phyloP scores from a whole-genome alignment of 108 stramenopile genomes.

The Discostella stelligeroides region DNA sequence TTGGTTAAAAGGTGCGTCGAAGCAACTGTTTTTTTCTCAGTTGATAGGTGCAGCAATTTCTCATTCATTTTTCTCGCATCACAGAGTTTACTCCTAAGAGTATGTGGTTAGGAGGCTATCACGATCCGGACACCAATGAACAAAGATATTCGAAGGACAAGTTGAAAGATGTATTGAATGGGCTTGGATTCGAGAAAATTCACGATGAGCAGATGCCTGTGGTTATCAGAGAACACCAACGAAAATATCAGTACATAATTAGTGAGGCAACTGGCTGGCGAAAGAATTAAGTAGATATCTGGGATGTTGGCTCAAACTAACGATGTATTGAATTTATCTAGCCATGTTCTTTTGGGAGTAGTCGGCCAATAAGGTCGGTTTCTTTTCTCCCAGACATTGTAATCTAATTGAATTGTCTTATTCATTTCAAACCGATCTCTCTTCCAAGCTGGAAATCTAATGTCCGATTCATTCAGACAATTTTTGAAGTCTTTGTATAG shows the following conservation, averaged over 20 bases:
- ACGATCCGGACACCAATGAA: slow-evolving; percentile 69
- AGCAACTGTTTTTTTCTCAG: not conserved
- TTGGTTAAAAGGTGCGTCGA: slow-evolving; percentile 67
- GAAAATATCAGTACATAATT: slow-evolving; percentile 96
- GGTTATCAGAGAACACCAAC: slow-evolving; percentile 91
- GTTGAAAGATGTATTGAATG: slow-evolving; percentile 76
- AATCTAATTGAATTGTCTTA: slow-evolving; percentile 1
- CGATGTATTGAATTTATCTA: too few species aligned
- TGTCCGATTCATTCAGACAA: not conserved
- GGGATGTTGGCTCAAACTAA: too few species aligned
- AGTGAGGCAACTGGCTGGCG: slow-evolving; percentile 92
- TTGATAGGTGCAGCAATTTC: not conserved
- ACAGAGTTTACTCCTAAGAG: slow-evolving; percentile 86
- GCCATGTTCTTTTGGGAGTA: too few species aligned
- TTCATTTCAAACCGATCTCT: not conserved
- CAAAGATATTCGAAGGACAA: slow-evolving; percentile 76
- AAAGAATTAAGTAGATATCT: slow-evolving; percentile 32
- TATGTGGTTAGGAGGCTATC: slow-evolving; percentile 85
- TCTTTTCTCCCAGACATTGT: not conserved
- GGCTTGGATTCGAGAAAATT: slow-evolving; percentile 83
- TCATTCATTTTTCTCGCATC: not conserved
- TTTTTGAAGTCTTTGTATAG: not conserved
- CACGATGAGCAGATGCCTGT: slow-evolving; percentile 86
- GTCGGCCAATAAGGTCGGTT: too few species aligned
- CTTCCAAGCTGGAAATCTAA: not conserved